Base-by-base conservation (phyloP, 495 filamentous ascomycete genomes). In the Annulohypoxylon maeteangense region DNA sequence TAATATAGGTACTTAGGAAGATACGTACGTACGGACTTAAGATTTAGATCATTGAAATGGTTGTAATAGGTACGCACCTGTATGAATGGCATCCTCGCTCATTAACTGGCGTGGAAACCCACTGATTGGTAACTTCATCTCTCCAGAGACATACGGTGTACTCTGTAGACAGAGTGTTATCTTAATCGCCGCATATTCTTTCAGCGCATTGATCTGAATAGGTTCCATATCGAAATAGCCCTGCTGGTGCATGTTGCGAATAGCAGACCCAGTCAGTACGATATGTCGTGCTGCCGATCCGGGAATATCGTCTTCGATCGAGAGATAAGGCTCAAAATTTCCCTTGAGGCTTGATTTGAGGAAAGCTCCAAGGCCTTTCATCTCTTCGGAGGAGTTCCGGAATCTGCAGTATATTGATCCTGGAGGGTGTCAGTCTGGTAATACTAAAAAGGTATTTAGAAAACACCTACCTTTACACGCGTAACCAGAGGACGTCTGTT, bases 151-250 rank as follows among this genome's bases (percentile, higher is more conserved):
- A 12, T 34, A 34, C 34, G 50, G 16, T 3, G 27, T 20, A 16
- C 27, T 34, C 50, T 54, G 50, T 7, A 54, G 7, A 29, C 27
- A 34, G 5, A 54, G 50, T 6, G 27, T 34, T 18, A 54, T 54
- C 16, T 36, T 54, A 20, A 54, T 34, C 16, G 50, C 29, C 5
- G 29, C 8, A 23, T 54, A 16, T 16, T 54, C 50, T 54, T 54
- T 54, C 5, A 34, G 7, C n/a, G 50, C n/a, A 4, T 34, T 54
- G 16, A 34, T 34, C 7, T 12, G 27, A 22, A 54, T 54, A 18
- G 50, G 50, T 20, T 54, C 50, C n/a, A 54, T 32, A 20, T 54
- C 50, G 14, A 54, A 54, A 7, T 54, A 54, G 7, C 50, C 50
- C 50, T 54, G 50, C 3, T 32, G 50, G 11, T 34, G n/a, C 50